Evolutionary conservation across 2,329 filamentous ascomycete species (phyloP), one percentile per base, ranked within the genome.

Genomic region (Beauveria rudraprayagi): DNA sequence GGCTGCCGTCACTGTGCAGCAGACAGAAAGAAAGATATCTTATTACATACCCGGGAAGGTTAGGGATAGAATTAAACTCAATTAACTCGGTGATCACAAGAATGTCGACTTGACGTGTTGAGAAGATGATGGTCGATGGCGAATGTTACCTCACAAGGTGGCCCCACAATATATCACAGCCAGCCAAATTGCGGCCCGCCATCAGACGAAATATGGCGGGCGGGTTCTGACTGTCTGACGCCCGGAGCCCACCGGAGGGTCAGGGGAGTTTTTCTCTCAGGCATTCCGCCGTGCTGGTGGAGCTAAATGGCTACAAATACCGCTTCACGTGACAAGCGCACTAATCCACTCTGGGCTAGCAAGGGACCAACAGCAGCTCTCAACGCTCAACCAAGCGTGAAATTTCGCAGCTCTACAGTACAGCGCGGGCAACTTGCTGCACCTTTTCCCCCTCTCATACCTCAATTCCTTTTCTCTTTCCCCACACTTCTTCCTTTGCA

Each of bases 371-470:
- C 73, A 74, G 72, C 67, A 72, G 69, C 73, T 46, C 57, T 74
- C 72, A 73, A 74, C 71, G 68, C 73, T 72, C 74, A 75, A 75
- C 74, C 57, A 71, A 37, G 71, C 70, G 73, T 72, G 72, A 77
- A 76, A 75, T 77, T 75, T 76, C 72, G 74, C 71, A 75, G 73
- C 72, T 73, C 66, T 67, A 67, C 63, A 65, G 67, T 16, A 37
- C 34, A 37, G 34, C 66, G 66, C 56, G 68, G 71, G 67, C 69
- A 68, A 70, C 68, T 68, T 68, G 67, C 68, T 48, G 14, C 66
- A 66, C 63, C 60, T 64, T 64, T 66, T 63, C 65, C 67, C 64
- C 68, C 67, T 66, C 67, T 68, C 67, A 64, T 66, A 66, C 58
- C 66, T 66, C 68, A 69, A 69, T 70, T 66, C 67, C 70, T 63